Evolutionary conservation across 306 rosid genomes (phyloP), one percentile per base, ranked within the genome.

Genomic region (Quercus gilva): DNA sequence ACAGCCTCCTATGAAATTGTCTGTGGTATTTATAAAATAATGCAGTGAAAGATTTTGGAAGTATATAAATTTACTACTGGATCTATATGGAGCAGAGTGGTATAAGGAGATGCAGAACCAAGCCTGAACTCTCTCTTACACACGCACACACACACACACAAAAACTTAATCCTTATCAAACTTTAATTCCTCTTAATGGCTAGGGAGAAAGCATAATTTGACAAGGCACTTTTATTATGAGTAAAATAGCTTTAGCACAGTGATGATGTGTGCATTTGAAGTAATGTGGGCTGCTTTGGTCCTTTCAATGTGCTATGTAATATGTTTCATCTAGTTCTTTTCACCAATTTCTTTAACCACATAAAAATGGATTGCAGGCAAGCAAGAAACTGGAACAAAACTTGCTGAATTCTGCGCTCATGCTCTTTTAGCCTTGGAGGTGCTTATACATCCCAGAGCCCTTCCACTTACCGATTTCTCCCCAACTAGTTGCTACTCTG

Each of bases 381-480:
- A 84, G 86, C 91, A 77, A 84, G 91, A 86, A 85, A 80, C 80
- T 45, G 92, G 92, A 80, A 86, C 98, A 51, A 87, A 88, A 78
- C 87, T 92, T 67, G 88, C 92, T 8, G 96, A 88, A 58, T 95
- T 95, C 84, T 92, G 99, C 73, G 86, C 88, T n/a, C 91, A 86
- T 79, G 96, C 99, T 25, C 88, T 95, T 71, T 86, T 92, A 85
- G 85, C 90, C 80, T 81, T 92, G 86, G 99, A 95, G 77, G 93
- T 92, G 78, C 95, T 95, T 59, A 83, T 95, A 83, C 98, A 95
- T 90, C 98, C 98, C 18, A 90, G 97, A 88, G 89, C 86, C 58
- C 92, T 87, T 81, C 90, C 95, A 4, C 77, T 91, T 74, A 79
- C 75, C 6, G 90, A 89, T 84, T 81, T 79, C 69, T 25, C 82